Evolutionary conservation across 1,139 yeast species (phyloP), one percentile per base, ranked within the genome.

Genomic region (Kurtzmaniella natalensis): DNA sequence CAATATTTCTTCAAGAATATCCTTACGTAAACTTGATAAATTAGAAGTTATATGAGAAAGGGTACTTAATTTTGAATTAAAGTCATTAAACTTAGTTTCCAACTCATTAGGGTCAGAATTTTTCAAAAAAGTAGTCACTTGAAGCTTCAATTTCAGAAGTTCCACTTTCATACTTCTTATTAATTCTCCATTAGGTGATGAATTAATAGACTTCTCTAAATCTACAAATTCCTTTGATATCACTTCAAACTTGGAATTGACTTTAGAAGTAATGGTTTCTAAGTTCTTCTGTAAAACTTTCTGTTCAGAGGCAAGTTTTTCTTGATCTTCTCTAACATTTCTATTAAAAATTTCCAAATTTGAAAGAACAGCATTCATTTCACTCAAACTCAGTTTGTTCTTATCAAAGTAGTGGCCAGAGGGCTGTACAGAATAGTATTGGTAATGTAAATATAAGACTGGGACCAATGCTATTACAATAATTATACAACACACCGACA

Each of bases 1-100:
- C 1, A 56, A 27, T 5, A 64, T 44, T 1, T 56, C 50, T 4
- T 43, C 28, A 14, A 61, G 28, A 7, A 63, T 41, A 1, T 47
- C 48, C 1, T 36, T 21, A 33, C 59, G 60, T 5, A 53, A 36
- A 1, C 43, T 32, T 28, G 50, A 56, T 11, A 61, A 37, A 25
- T 50, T 43, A 5, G 43, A 39, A 31, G 42, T 46, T 3, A 57
- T 33, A 1, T 39, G 30, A 5, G 45, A 36, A 17, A 61, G 38
- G 16, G 44, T 39, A 7, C 37, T 34, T 11, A 62, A 37, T 35
- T 54, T 54, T 4, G 34, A 37, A 13, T 47, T 40, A 10, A 58
- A 44, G 7, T 41, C 46, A 9, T 42, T 43, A 20, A 64, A 39
- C 30, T 49, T 46, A 1, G 41, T 34, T 9, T 47, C 51, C 25